Evolutionary conservation across 2,329 filamentous ascomycete genomes (phyloP), one percentile per base, ranked within the genome.

Genomic region (Ophiognomonia clavigignenti-juglandacearum): DNA sequence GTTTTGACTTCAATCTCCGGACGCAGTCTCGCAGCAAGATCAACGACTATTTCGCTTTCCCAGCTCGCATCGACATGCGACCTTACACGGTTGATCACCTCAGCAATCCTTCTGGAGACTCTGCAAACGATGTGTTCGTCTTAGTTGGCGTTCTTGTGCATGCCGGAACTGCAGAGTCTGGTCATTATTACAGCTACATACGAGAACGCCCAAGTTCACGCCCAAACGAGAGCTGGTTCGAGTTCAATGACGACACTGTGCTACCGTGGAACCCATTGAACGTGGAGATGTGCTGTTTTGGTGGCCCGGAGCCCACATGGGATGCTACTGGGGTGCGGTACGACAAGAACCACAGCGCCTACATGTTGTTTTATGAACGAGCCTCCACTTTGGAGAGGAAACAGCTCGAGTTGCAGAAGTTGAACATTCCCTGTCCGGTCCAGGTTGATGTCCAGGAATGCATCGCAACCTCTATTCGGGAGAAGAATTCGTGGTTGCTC

Each of bases 321-420:
- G 68, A 77, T 51, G 59, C 57, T 41, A 65, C 70, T 57, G 68
- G 69, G 50, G 61, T 72, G 16, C 55, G 71, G 0, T 81, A 76
- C 54, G 79, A 83, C 57, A 92, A 91, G 64, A 77, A 79, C 4
- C 85, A 85, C 72, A 97, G 89, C 62, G 93, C 92, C 11, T 98
- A 98, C 64, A 97, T 98, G 88, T 76, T 98, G 8, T 97, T 98
- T 64, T 98, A 98, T 63, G 87, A 96, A 63, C 82, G 93, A 40
- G 79, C 83, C 4, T 83, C 83, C 0, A 79, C 80, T 4, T 73
- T 91, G 47, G 70, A 73, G 16, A 64, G 65, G 14, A 75, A 79
- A 50, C 74, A 79, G 55, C 65, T 73, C 23, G 57, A 64, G 2
- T 67, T 81, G 55, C 61, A 69, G 43, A 54, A 51, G 11, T 57